Base-by-base conservation (phyloP, 805 yeast genomes). In the Spathaspora girioi region DNA sequence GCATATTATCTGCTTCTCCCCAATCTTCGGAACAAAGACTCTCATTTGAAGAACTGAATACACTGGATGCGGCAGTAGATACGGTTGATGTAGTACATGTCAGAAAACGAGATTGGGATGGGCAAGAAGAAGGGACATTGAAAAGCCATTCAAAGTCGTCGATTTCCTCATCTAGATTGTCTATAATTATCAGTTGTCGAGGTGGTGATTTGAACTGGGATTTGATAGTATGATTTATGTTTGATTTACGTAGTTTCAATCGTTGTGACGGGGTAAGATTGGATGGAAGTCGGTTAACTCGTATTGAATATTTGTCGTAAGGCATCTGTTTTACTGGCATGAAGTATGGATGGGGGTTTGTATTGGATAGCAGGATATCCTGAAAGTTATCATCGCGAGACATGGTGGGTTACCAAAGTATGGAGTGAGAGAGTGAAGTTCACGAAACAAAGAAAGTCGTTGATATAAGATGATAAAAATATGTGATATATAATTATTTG, bases 101-200 rank as follows among this genome's bases (percentile, higher is more conserved):
- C 40, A 35, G 40, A 15, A 35, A 35, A 35, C 40, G 40, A 35
- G 40, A 29, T 29, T 9, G 14, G 9, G 14, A 29, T 29, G 32
- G 81, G 84, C 0, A 87, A 4, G 26, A 76, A 48, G 82, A 66
- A 2, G 91, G 91, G 17, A 86, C 87, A 57, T 86, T 84, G 66
- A 71, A 85, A 52, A 84, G 78, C 43, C 35, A 11, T 3, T 35
- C 40, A 11, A 76, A 81, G 15, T 52, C 58, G 32, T 55, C 57
- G 15, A 56, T 53, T 26, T 47, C 41, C 26, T 52, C 55, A 23
- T 58, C 62, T 41, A 51, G 50, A 42, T 51, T 17, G 26, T 45
- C 45, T 10, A 42, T 14, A 26, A 3, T 23, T 9, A 42, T 15
- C 31, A n/a, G 29, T 8, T 26, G 20, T 15, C 17, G 40, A 15